Evolutionary conservation across 78 protist genomes (phyloP).

Genomic region (Dictyostelium capitatum): DNA sequence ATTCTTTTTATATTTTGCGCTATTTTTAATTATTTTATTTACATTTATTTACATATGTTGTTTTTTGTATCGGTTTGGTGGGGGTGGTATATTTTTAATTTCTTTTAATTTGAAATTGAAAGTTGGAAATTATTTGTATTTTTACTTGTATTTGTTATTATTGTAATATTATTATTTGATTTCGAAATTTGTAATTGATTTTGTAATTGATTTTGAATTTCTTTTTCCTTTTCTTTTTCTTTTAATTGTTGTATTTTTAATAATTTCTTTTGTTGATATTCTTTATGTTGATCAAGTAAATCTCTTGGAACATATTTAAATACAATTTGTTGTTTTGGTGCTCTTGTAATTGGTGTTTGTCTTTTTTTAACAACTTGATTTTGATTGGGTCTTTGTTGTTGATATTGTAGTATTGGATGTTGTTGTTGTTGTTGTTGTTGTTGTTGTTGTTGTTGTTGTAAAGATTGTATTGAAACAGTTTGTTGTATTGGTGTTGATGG

Average conservation of each 20-base stretch:
- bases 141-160: too few species aligned
- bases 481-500: not conserved
- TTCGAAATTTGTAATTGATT: too few species aligned
- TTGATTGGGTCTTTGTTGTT: not conserved
- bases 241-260: not conserved
- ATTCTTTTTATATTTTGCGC: too few species aligned
- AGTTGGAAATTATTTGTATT: too few species aligned
- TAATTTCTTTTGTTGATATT: not conserved
- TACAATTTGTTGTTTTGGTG: not conserved
- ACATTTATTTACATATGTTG: too few species aligned
- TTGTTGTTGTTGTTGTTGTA: not conserved
- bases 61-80: too few species aligned
- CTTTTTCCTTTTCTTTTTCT: not conserved
- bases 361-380: too few species aligned
- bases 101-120: too few species aligned
- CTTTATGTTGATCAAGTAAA: not conserved
- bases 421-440: constrained; percentile 14
- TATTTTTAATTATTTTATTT: too few species aligned
- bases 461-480: not conserved
- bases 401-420: not conserved
- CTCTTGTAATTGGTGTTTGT: not conserved
- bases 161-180: too few species aligned
- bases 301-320: not conserved
- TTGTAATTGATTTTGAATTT: too few species aligned
- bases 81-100: too few species aligned